These are phyloP conservation scores for Fusarium sp. DNA, from an alignment of 2,329 filamentous ascomycete genomes.

Conservation along the genomic window DNA sequence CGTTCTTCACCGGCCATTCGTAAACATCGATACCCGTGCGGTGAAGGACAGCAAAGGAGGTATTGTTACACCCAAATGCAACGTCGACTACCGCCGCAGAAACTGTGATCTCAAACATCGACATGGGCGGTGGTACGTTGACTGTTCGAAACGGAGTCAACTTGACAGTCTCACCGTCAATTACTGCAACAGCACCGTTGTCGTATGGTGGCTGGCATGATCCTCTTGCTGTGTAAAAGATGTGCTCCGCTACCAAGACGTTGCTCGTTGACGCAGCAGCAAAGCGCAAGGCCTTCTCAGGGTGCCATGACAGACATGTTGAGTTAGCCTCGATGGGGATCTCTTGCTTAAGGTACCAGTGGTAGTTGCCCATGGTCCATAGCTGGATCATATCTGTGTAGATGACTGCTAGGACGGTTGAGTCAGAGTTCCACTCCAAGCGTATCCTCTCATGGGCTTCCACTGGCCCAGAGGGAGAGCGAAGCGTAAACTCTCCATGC, in stretches of 20 bases:
- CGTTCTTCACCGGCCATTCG: conserved; percentile 75
- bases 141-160: conserved; percentile 87
- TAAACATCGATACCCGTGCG: conserved; percentile 77
- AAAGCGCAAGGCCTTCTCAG: conserved; percentile 83
- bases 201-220: conserved; percentile 81
- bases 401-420: conserved; percentile 87
- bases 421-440: conserved; percentile 92
- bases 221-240: conserved; percentile 77
- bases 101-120: conserved; percentile 79
- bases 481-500: conserved; percentile 93
- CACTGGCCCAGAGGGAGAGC: conserved; percentile 71
- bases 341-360: conserved; percentile 98
- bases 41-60: conserved; percentile 80
- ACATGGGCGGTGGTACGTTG: conserved; percentile 94
- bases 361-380: conserved; percentile 98
- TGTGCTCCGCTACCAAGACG: conserved; percentile 75
- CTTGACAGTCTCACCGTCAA: conserved; percentile 86
- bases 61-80: conserved; percentile 76
- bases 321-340: conserved; percentile 63
- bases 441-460: conserved; percentile 71
- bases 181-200: conserved; percentile 83
- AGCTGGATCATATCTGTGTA: conserved; percentile 84
- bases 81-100: conserved; percentile 79
- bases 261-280: conserved; percentile 66
- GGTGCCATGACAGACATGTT: conserved; percentile 78